Base-by-base conservation (phyloP, 768 basidiomycete species). In the Lentinula detonsa region DNA sequence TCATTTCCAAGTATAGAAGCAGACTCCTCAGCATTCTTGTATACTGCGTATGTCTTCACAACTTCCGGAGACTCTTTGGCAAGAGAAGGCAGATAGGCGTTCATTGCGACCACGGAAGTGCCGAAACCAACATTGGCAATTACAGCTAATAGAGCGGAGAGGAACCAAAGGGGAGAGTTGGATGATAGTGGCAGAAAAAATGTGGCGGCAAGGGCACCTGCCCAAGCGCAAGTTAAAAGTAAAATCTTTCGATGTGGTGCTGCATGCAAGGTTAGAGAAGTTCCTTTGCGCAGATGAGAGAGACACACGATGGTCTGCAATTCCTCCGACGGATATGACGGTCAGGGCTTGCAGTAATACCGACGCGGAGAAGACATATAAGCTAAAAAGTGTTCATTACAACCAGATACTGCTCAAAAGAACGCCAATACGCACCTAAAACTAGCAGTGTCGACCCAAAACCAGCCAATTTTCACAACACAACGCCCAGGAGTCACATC, bases 301-400 rank as follows among this genome's bases (percentile, higher is more conserved):
- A 35, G 46, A 78, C 90, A 61, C 66, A 95, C 94, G 86, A 63
- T 91, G 85, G 73, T 98, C 93, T 1, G 95, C 96, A 59, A 96
- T 86, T 15, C 86, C 86, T 6, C 93, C 93, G 81, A 97, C 91
- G 5, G 95, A 95, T 59, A 99, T 94, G 42, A 99, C 94, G 0
- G 89, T 92, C n/a, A 98, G 67, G 0, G 95, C 95, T 70, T 98
- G 95, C 0, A 96, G 72, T 0, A 89, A 88, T 1, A 98, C 95
- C 0, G 91, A 93, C 13, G 86, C 76, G 0, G 95, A 97, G 72
- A 93, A 91, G 34, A 88, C 82, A 69, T 96, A 95, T 39, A 99
- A 77, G 66, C 94, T 95, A 67, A 2, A 6, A 33, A 16, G 28
- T 8, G 49, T 33, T 21, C 21, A 21, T 49, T 49, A 34, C 33